Evolutionary conservation across 148 eudicot genomes (phyloP).

Genomic region (Vaccinium macrocarpon): DNA sequence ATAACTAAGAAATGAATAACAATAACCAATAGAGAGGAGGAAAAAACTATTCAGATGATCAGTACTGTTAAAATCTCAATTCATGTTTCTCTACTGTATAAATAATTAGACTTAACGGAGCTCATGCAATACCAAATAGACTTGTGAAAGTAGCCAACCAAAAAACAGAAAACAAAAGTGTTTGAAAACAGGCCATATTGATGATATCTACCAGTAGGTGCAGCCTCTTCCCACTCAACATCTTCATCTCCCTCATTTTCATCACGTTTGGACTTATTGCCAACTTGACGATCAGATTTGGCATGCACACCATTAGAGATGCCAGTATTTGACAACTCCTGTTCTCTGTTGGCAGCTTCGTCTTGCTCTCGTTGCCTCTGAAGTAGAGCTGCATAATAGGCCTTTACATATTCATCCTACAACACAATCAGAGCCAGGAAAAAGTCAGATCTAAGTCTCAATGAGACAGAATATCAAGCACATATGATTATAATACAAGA

Average conservation of each 20-base stretch:
- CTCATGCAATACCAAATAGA: neutral
- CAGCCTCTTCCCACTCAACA: conserved; percentile 74
- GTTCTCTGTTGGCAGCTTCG: conserved; percentile 48
- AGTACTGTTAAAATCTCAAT: neutral
- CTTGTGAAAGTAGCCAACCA: neutral
- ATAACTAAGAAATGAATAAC: neutral
- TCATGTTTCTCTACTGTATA: neutral
- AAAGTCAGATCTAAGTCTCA: conserved; percentile 3
- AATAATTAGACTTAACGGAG: neutral
- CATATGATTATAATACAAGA: neutral
- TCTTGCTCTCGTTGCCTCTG: conserved; percentile 65
- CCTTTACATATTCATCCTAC: conserved; percentile 80
- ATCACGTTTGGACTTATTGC: conserved; percentile 61
- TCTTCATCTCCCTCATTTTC: conserved; percentile 53
- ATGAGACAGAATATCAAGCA: neutral
- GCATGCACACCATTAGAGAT: conserved; percentile 25
- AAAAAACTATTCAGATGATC: neutral
- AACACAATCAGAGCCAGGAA: conserved; percentile 14
- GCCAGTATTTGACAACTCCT: conserved; percentile 29
- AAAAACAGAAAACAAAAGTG: neutral
- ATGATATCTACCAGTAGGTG: conserved; percentile 55
- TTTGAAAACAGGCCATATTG: neutral
- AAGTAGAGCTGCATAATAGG: conserved; percentile 83
- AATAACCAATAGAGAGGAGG: neutral
- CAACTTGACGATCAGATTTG: conserved; percentile 60